Conservation (phyloP, 2,329 filamentous ascomycete species). For the Monosporascus sp. region DNA sequence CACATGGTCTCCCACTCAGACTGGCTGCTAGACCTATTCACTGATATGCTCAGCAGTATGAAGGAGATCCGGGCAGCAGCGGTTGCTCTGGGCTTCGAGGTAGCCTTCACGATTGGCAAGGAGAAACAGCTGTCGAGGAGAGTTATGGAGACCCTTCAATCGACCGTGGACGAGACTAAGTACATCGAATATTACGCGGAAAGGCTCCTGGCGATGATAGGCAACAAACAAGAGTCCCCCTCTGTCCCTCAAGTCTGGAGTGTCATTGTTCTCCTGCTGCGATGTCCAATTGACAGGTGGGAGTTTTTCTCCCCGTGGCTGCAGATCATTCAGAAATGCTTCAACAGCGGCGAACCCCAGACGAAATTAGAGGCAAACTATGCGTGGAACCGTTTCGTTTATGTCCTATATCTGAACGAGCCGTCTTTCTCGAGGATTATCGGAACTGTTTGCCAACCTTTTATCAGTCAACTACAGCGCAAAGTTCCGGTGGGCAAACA, state of each 20-base stretch:
- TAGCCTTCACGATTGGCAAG: slow-evolving; percentile 62
- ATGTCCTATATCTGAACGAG: slow-evolving; percentile 61
- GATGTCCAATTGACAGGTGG: slow-evolving; percentile 64
- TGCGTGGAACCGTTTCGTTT: slow-evolving; percentile 83
- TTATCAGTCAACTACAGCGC: slow-evolving; percentile 63
- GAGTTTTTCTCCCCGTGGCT: slow-evolving; percentile 70
- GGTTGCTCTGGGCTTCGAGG: slow-evolving; percentile 67
- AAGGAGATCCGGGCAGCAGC: slow-evolving; percentile 72
- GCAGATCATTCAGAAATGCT: slow-evolving; percentile 71
- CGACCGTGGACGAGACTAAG: slow-evolving; percentile 51
- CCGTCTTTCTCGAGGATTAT: slow-evolving; percentile 51
- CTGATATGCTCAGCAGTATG: slow-evolving; percentile 71
- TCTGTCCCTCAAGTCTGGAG: slow-evolving; percentile 88
- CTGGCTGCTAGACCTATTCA: slow-evolving; percentile 80
- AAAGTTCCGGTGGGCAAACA: slow-evolving; percentile 49
- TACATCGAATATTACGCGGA: slow-evolving; percentile 66
- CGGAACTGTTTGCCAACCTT: slow-evolving; percentile 56
- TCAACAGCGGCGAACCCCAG: slow-evolving; percentile 69
- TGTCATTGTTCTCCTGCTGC: slow-evolving; percentile 71
- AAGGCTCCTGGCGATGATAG: slow-evolving; percentile 63
- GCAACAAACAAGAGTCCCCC: slow-evolving; percentile 53
- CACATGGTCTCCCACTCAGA: slow-evolving; percentile 66
- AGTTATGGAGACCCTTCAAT: slow-evolving; percentile 58
- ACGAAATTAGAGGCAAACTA: slow-evolving; percentile 73
- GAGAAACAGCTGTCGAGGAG: slow-evolving; percentile 63